phyloP scores from a whole-genome alignment of 176 grass and related monocot species.

The Paspalum vaginatum region DNA sequence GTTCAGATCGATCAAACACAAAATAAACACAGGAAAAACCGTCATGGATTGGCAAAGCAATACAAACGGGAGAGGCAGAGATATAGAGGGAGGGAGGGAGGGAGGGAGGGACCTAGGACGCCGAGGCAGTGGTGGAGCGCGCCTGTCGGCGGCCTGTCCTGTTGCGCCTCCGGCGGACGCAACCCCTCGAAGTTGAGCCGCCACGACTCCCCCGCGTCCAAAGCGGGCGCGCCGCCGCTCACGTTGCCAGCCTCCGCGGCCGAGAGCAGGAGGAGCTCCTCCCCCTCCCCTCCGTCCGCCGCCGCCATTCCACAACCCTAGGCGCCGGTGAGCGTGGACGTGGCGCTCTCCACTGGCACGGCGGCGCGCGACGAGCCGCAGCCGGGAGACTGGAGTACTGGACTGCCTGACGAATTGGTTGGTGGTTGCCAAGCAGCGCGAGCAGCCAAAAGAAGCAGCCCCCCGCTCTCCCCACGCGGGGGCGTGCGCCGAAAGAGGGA shows the following conservation, averaged over 20 bases:
- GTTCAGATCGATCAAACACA: slow-evolving; percentile 4
- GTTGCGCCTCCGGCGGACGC: slow-evolving; percentile 50
- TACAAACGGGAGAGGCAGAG: neutral
- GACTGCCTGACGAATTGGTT: neutral
- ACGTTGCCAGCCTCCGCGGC: slow-evolving; percentile 44
- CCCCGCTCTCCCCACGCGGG: neutral
- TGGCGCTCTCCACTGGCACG: neutral
- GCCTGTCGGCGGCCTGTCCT: slow-evolving; percentile 59
- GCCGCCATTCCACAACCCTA: slow-evolving; percentile 41
- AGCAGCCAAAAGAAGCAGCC: neutral
- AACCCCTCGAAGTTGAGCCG: slow-evolving; percentile 69
- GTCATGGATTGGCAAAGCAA: neutral
- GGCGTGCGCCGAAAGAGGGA: slow-evolving; percentile 35
- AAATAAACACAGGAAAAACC: neutral
- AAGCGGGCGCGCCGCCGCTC: neutral
- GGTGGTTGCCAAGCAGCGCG: neutral
- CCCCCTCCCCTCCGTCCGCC: slow-evolving; percentile 28
- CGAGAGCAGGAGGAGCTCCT: slow-evolving; percentile 55
- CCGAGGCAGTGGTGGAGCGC: slow-evolving; percentile 75
- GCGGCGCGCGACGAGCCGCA: neutral
- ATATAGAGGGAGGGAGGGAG: too few species aligned
- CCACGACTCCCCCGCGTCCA: slow-evolving; percentile 44
- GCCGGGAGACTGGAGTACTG: neutral
- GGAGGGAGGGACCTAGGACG: slow-evolving; percentile 56
- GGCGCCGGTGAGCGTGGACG: neutral